Base-by-base conservation (phyloP, 352 stramenopile species). In the Phytophthora quininea region DNA sequence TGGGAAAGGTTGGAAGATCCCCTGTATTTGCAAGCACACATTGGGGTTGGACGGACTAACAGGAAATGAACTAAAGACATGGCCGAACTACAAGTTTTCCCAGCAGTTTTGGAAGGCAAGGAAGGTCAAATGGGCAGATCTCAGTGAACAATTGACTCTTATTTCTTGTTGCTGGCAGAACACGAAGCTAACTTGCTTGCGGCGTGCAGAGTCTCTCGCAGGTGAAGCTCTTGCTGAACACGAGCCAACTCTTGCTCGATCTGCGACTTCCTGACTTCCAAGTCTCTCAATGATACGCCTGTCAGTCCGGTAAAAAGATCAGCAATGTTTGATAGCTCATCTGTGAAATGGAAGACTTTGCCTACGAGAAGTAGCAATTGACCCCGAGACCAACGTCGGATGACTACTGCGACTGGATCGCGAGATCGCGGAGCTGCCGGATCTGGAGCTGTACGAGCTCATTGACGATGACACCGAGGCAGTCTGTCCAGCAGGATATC, bases 211-310 rank as follows among this genome's bases (percentile, higher is more conserved):
- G 46, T 55, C 52, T 79, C 55, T 12, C 79, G 66, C 37, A 72
- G 57, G 50, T 76, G 66, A 1, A 87, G 60, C 43, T 87, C 79
- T 3, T 65, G 62, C 49, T 84, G 76, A 29, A 87, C 76, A 38
- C 74, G 76, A 54, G 67, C 59, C 3, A 88, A 56, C 50, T 88
- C 79, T n/a, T 54, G 58, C 51, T 88, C 79, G 52, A 91, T 91
- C 52, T 86, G 67, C n/a, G 46, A 65, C 56, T 90, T 91, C 49
- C 79, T 80, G 24, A 64, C 58, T 58, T 91, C 83, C 27, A 91
- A 59, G 10, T 86, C 79, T 0, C 75, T 74, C 31, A 91, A 61
- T 9, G 80, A 91, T 10, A 74, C 70, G 38, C 55, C 82, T 91
- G 50, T 0, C 4, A 19, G 4, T 2, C 35, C 40, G 45, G 19